Conservation (phyloP, 768 basidiomycete species). For the Pulveroboletus sp. region DNA sequence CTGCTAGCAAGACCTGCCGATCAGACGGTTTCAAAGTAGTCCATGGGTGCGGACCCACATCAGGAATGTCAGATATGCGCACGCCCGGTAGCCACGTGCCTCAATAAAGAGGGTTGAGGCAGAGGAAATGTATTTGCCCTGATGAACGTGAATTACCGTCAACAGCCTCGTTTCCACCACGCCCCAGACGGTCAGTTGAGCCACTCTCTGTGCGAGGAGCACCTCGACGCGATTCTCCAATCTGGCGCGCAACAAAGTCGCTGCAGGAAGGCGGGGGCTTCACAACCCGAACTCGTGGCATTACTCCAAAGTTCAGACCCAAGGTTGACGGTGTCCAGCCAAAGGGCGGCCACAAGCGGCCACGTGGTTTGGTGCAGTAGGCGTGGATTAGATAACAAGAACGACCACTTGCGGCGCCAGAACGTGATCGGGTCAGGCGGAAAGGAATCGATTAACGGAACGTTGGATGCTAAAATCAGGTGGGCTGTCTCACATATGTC, state of each 20-base stretch:
- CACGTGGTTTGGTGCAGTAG: constrained; percentile 15
- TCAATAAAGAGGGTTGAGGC: constrained; percentile 18
- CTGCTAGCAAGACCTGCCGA: constrained; percentile 1
- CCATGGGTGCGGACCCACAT: constrained; percentile 1
- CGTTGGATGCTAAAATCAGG: constrained; percentile 15
- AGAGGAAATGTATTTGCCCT: constrained; percentile 23
- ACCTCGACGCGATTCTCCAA: background rate
- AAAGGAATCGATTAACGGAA: constrained; percentile 23
- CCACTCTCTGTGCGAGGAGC: constrained; percentile 14
- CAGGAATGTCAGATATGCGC: constrained; percentile 10
- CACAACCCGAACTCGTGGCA: background rate
- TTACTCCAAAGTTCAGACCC: constrained; percentile 1
- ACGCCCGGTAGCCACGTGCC: constrained; percentile 17
- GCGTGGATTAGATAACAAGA: constrained; percentile 30
- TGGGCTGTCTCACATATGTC: constrained; percentile 19
- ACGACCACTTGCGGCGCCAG: constrained; percentile 13
- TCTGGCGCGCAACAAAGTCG: constrained; percentile 1
- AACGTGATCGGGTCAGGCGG: constrained; percentile 17
- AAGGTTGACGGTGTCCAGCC: background rate
- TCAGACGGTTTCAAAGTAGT: background rate
- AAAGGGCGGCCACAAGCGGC: too few species aligned
- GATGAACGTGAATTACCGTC: constrained; percentile 23
- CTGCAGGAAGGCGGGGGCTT: too few species aligned
- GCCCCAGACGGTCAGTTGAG: constrained; percentile 17
- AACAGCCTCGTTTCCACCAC: constrained; percentile 29